Evolutionary conservation across 306 rosid species (phyloP), one percentile per base, ranked within the genome.

Genomic region (Medicago arabica): DNA sequence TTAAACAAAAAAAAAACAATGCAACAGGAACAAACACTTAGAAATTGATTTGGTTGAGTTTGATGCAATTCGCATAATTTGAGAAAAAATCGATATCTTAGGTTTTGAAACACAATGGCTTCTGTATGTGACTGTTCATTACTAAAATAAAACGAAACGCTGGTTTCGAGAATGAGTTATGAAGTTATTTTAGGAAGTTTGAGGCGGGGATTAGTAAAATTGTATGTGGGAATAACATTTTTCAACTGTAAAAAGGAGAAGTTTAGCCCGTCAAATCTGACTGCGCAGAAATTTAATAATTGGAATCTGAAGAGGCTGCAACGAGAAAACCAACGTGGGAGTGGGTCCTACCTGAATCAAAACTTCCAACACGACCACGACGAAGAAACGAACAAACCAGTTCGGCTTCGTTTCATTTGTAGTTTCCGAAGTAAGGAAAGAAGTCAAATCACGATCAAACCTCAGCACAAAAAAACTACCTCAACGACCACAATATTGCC

Each of bases 381-480:
- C 67, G 67, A 41, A 12, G 7, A 34, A 34, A 39, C 31, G 31
- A 40, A 21, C 31, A 13, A 2, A 1, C 12, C 4, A 41, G 47
- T 46, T 46, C 4, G 14, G 51, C 13, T 46, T 13, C 51, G 5
- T n/a, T 44, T 67, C 17, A 23, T 64, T n/a, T 17, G 6, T 19
- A 16, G 4, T 40, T 11, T 69, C 39, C 25, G 8, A 9, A 25
- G 44, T 17, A 18, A 69, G 60, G 12, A 77, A 51, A 6, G 50
- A 69, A 31, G 62, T 68, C 69, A 77, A 77, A 18, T 58, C 62
- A 44, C 53, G 63, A 64, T 38, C 73, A 49, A 54, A 57, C 17
- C 8, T 61, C 25, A 71, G 18, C n/a, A 5, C 36, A 31, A 31
- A 31, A 31, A 31, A 31, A 31, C 36, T 4, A 31, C 28, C 49